Conservation (phyloP, 2,329 filamentous ascomycete species). For the Trichoderma arundinaceum region DNA sequence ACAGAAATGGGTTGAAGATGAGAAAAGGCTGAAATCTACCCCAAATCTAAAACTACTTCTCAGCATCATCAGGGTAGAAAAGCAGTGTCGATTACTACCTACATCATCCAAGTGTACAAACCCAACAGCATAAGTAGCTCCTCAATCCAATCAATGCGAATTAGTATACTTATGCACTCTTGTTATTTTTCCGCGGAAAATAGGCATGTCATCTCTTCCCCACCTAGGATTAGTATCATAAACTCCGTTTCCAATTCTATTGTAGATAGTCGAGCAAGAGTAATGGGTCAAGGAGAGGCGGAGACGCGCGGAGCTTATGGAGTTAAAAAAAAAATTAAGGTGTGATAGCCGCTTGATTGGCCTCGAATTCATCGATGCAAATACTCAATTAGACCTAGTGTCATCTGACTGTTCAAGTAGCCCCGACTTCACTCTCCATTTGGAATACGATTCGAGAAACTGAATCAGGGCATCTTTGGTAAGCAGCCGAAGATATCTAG, state of each 20-base stretch:
- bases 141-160: not conserved
- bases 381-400: slow-evolving; percentile 10
- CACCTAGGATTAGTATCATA: not conserved
- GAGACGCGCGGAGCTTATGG: not conserved
- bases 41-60: too few species aligned
- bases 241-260: not conserved
- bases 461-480: not conserved
- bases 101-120: too few species aligned
- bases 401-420: not conserved
- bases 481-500: not conserved
- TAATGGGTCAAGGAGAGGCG: not conserved
- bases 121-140: too few species aligned
- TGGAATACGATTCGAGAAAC: not conserved
- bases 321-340: not conserved
- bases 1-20: too few species aligned
- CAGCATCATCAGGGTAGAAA: too few species aligned
- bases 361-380: not conserved
- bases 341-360: not conserved
- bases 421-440: not conserved
- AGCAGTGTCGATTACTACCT: too few species aligned
- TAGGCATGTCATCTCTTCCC: not conserved
- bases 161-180: not conserved
- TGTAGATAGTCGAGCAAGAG: too few species aligned
- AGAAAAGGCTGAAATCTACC: too few species aligned
- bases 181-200: not conserved